phyloP scores from a whole-genome alignment of 768 basidiomycete genomes.

The Tulasnella sp. region DNA sequence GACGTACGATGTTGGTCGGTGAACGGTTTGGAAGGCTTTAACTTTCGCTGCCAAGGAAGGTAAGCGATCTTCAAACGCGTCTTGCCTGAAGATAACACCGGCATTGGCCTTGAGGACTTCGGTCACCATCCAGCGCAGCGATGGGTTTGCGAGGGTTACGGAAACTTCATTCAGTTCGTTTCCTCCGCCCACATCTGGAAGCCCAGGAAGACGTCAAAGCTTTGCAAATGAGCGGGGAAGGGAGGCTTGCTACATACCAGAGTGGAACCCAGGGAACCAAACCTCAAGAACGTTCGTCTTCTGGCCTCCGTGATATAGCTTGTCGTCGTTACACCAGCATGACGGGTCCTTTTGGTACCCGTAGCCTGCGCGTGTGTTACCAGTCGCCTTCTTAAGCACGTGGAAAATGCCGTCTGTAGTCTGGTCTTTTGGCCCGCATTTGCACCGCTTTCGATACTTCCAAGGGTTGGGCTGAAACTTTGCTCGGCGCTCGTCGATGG shows the following conservation, averaged over 20 bases:
- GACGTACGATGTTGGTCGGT: too few species aligned
- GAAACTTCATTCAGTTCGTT: conserved; percentile 8
- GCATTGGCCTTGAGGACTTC: conserved; percentile 40
- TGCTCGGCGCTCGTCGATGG: conserved; percentile 30
- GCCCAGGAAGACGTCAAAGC: neutral
- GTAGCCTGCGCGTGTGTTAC: neutral
- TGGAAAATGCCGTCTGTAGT: neutral
- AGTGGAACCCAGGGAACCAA: conserved; percentile 30
- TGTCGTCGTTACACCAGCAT: neutral
- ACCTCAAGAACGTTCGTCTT: conserved; percentile 28
- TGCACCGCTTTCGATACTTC: neutral
- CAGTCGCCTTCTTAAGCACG: neutral
- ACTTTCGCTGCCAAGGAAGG: neutral
- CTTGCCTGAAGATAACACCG: conserved; percentile 52
- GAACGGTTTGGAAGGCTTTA: neutral
- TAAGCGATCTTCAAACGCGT: conserved; percentile 11
- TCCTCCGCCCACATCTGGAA: conserved; percentile 30
- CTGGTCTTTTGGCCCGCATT: neutral
- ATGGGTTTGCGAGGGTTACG: conserved; percentile 21
- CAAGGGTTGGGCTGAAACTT: conserved; percentile 30
- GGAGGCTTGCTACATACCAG: conserved; percentile 39
- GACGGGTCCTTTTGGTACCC: too few species aligned
- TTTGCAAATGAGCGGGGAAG: conserved; percentile 34
- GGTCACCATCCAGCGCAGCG: conserved; percentile 32
- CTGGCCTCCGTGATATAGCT: neutral